Conservation (phyloP, 768 basidiomycete species). For the Phaeolepiota aurea region DNA sequence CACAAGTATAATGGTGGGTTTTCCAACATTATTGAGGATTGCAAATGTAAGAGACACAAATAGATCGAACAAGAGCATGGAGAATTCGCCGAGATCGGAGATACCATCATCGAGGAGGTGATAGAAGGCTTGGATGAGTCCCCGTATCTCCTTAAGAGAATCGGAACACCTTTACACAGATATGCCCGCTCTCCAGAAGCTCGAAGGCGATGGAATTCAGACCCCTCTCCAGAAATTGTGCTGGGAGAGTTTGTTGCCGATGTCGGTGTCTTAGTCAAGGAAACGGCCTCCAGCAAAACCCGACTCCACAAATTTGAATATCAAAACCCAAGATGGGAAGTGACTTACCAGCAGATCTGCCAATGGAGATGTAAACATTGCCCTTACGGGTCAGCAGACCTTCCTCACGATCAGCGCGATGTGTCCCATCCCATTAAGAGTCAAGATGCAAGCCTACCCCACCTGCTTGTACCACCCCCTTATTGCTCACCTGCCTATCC, state of each 20-base stretch:
- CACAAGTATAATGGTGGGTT: constrained; percentile 25
- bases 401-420: constrained; percentile 18
- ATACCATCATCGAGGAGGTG: constrained; percentile 11
- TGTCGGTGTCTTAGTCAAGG: constrained; percentile 11
- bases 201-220: constrained; percentile 19
- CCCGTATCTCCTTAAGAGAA: too few relatives aligned
- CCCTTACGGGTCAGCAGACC: constrained; percentile 23
- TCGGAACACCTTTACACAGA: constrained; percentile 1
- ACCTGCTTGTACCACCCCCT: constrained; percentile 7
- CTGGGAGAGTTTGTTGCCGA: constrained; percentile 5
- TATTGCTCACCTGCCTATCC: constrained; percentile 23
- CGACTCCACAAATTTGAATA: constrained; percentile 18
- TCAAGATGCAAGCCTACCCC: background rate
- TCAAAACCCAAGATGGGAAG: constrained; percentile 18
- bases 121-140: background rate
- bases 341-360: constrained; percentile 17
- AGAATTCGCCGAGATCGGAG: constrained; percentile 18
- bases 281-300: constrained; percentile 6
- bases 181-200: constrained; percentile 3
- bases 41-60: background rate
- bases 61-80: constrained; percentile 30
- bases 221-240: constrained; percentile 11
- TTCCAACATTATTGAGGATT: too few relatives aligned
- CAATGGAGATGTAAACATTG: constrained; percentile 22
- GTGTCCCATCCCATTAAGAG: too few relatives aligned